Evolutionary conservation across 1,284 basidiomycete genomes (phyloP).

Genomic region (Cryptococcus hybrid): DNA sequence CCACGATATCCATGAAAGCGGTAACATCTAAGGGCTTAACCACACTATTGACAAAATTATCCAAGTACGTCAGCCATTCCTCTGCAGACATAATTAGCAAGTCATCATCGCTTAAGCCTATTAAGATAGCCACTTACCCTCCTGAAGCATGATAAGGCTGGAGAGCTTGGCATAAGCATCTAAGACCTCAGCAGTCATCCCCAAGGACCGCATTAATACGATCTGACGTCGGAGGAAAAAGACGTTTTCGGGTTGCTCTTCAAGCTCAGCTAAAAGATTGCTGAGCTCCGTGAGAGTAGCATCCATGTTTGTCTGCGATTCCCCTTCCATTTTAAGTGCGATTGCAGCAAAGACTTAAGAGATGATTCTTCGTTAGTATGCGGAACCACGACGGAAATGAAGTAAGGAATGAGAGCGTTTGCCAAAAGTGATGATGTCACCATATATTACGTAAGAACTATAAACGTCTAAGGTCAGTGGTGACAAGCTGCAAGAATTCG

Average conservation of each 20-base stretch:
- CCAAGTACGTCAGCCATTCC: constrained; percentile 33
- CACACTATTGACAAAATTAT: constrained; percentile 18
- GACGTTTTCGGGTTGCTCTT: constrained; percentile 29
- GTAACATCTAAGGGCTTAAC: constrained; percentile 40
- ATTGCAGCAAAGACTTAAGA: too few species aligned
- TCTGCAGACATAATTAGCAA: constrained; percentile 16
- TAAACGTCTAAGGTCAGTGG: too few species aligned
- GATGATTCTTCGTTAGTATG: too few species aligned
- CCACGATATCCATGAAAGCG: constrained; percentile 60
- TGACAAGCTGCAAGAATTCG: too few species aligned
- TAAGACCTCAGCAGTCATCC: constrained; percentile 13
- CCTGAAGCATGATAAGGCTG: constrained; percentile 30
- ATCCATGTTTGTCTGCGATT: constrained; percentile 2
- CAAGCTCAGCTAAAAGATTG: constrained; percentile 24
- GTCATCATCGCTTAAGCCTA: too few species aligned
- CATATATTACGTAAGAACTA: too few species aligned
- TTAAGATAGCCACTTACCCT: constrained; percentile 5
- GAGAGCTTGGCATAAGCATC: constrained; percentile 15
- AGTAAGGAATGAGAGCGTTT: too few species aligned
- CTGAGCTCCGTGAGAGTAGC: constrained; percentile 23
- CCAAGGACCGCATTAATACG: constrained; percentile 22
- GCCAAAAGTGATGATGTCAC: too few species aligned
- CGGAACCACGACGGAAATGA: too few species aligned
- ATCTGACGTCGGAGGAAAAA: constrained; percentile 30
- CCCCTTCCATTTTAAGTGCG: background rate